Evolutionary conservation across 2,329 filamentous ascomycete genomes (phyloP), one percentile per base, ranked within the genome.

Genomic region (Cordyceps farinosa): DNA sequence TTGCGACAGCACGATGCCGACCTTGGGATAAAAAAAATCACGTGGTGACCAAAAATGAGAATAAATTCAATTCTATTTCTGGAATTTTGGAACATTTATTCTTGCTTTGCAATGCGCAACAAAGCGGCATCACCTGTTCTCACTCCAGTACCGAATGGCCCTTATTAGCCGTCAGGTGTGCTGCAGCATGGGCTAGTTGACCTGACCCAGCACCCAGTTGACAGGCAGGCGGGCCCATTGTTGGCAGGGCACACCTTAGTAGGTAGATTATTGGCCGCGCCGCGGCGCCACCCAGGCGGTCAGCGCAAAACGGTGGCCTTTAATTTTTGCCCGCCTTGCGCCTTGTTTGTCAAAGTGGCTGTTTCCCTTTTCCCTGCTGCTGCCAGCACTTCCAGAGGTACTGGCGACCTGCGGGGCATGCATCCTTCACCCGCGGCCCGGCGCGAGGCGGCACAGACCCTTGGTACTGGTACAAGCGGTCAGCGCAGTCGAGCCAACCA

Each of bases 381-480:
- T 15, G 11, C 15, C 15, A 13, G 45, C 22, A 10, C 53, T 48
- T 13, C 38, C 47, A 53, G 22, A 22, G 22, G 59, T 61, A 61
- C n/a, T n/a, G 30, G n/a, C 51, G 55, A 61, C 59, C 34, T 54
- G 50, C 34, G 59, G 42, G 51, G 59, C 48, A 53, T 17, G 36
- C 15, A 32, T 42, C 30, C 36, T 51, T 30, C 56, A 38, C 57
- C 27, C 47, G 44, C 32, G 57, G 44, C 29, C 58, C 58, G 48
- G 58, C 38, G 48, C 58, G 58, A 42, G 58, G 38, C 58, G 48
- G 58, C 58, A 61, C 38, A 53, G 58, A 53, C 58, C 58, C 58
- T 45, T 40, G 48, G 57, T 52, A 60, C 36, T 29, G 27, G 47
- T 60, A 60, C 57, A 59, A 38, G 32, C 32, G 9, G n/a, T 17